Evolutionary conservation across 2,329 filamentous ascomycete genomes (phyloP), one percentile per base, ranked within the genome.

Genomic region (Fusarium xylarioides): DNA sequence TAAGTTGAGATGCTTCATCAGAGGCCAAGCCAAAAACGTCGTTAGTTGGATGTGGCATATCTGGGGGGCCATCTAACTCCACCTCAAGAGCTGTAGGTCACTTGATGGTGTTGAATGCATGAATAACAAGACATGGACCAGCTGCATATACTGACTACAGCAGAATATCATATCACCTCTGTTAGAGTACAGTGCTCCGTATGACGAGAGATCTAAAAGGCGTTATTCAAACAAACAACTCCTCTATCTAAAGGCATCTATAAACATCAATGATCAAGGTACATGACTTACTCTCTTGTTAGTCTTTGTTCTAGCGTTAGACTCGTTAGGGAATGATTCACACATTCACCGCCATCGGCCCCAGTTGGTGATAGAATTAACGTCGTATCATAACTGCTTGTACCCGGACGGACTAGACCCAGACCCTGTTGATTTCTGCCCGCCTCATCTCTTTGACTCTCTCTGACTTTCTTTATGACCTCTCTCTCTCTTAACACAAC

Each of bases 261-360:
- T 15, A 49, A 19, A 11, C 30, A 54, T 19, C 19, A 60, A n/a
- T 37, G 18, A 35, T 55, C 37, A 60, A 42, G 47, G 46, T 54
- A 40, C 44, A 35, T n/a, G 50, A 35, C 47, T 26, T 21, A 35
- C 37, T 19, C 14, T 49, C 16, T 35, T 52, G 42, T 66, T 60
- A 49, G 53, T 61, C 47, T 64, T 62, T 62, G 46, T 58, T 21
- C 38, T 65, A 67, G 63, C 47, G 38, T 49, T 67, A 34, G 64
- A 40, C 44, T 58, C 21, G 40, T 44, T 46, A 55, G 43, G 57
- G 73, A 60, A 73, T 76, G 75, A 77, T 73, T 76, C 71, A 76
- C 71, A 61, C 55, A 67, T 77, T 77, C 75, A 77, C 75, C 75
- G 75, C 75, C 75, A 77, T 76, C 74, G 75, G 75, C 75, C 63